These are phyloP conservation scores for Lactarius pseudohatsudake DNA, from an alignment of 768 basidiomycete genomes.

Conservation along the genomic window DNA sequence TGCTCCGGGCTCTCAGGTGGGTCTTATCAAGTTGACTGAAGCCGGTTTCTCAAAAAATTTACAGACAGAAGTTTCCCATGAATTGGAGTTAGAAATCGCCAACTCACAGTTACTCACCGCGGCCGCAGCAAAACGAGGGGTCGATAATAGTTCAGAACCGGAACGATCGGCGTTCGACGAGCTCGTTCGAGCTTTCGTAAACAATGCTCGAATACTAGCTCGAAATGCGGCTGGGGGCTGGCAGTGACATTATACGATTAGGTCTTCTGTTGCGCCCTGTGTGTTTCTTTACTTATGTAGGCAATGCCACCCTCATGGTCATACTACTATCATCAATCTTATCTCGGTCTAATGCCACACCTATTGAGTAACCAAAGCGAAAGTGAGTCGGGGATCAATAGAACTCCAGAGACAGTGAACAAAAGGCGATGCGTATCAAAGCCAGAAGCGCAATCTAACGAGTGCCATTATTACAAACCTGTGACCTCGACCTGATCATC, in stretches of 20 bases:
- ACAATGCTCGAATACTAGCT: slow-evolving; percentile 86
- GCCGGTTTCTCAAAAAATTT: slow-evolving; percentile 5
- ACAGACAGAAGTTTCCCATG: slow-evolving; percentile 68
- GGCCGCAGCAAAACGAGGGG: slow-evolving; percentile 66
- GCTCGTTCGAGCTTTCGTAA: slow-evolving; percentile 87
- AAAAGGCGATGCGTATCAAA: slow-evolving; percentile 6
- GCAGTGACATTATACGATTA: slow-evolving; percentile 34
- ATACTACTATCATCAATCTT: slow-evolving; percentile 1
- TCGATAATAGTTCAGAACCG: slow-evolving; percentile 55
- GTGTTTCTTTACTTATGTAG: slow-evolving; percentile 11
- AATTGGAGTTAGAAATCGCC: slow-evolving; percentile 87
- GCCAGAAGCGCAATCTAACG: background rate
- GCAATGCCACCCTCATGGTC: background rate
- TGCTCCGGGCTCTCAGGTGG: slow-evolving; percentile 50
- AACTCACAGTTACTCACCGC: slow-evolving; percentile 69
- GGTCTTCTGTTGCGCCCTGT: slow-evolving; percentile 5
- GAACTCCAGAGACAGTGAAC: background rate
- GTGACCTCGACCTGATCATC: slow-evolving; percentile 72
- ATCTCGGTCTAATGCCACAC: slow-evolving; percentile 19
- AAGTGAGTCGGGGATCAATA: background rate
- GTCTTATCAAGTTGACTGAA: slow-evolving; percentile 31
- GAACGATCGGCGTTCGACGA: slow-evolving; percentile 85
- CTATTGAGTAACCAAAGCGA: background rate
- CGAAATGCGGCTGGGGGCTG: slow-evolving; percentile 67
- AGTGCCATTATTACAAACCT: slow-evolving; percentile 17